Evolutionary conservation across 345 rosid species (phyloP).

Genomic region (Eucalyptus lansdowneana): DNA sequence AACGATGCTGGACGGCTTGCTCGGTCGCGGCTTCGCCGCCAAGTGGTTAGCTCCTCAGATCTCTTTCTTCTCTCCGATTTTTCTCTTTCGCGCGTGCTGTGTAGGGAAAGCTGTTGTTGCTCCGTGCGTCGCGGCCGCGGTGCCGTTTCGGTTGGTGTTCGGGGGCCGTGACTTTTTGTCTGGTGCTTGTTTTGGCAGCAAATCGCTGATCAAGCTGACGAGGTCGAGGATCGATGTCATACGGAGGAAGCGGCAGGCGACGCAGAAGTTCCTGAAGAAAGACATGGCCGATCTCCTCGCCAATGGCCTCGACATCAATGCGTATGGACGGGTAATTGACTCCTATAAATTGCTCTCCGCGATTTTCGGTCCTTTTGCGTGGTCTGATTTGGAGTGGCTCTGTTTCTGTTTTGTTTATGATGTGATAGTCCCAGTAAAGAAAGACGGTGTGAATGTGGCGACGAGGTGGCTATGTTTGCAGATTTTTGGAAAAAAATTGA

Average conservation of each 20-base stretch:
- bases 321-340: conserved; percentile 54
- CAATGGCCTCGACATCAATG: conserved; percentile 77
- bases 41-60: conserved; percentile 41
- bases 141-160: background rate
- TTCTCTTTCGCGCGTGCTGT: background rate
- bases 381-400: background rate
- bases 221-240: conserved; percentile 85
- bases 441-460: background rate
- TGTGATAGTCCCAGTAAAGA: background rate
- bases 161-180: background rate
- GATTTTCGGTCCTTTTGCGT: background rate
- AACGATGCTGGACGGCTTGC: conserved; percentile 79
- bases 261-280: conserved; percentile 71
- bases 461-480: background rate
- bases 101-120: background rate
- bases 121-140: background rate
- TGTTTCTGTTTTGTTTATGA: background rate
- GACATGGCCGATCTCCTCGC: conserved; percentile 86
- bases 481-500: background rate
- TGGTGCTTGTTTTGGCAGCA: conserved; percentile 22
- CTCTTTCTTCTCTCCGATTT: background rate
- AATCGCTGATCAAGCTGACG: conserved; percentile 63
- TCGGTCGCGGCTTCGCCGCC: conserved; percentile 71
- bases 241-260: conserved; percentile 74
- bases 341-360: background rate